These are phyloP conservation scores for Nigrospora sphaerica DNA, from an alignment of 2,329 filamentous ascomycete genomes.

Conservation along the genomic window DNA sequence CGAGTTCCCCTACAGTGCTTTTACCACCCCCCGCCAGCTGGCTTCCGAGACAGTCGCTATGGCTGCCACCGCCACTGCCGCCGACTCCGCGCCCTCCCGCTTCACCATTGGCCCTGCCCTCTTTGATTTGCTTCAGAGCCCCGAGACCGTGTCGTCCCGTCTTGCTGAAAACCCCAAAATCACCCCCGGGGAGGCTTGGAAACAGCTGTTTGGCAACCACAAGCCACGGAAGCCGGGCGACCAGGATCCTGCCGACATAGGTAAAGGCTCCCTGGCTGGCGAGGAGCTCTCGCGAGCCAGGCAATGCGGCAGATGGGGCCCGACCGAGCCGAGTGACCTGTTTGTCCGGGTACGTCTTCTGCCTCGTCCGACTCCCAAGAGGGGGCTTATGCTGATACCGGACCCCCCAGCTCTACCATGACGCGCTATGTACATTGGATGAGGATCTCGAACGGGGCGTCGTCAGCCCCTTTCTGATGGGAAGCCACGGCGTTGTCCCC, in stretches of 20 bases:
- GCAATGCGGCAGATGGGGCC: slow-evolving; percentile 62
- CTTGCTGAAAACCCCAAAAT: slow-evolving; percentile 45
- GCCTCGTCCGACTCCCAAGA: not conserved
- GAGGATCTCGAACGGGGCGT: slow-evolving; percentile 42
- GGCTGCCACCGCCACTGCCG: not conserved
- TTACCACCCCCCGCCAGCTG: slow-evolving; percentile 17
- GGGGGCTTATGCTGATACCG: too few species aligned
- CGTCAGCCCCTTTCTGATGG: slow-evolving; percentile 44
- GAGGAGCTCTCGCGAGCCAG: slow-evolving; percentile 46
- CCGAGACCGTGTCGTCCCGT: slow-evolving; percentile 49
- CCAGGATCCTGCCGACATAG: slow-evolving; percentile 9
- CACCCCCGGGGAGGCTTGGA: slow-evolving; percentile 46
- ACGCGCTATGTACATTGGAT: slow-evolving; percentile 51
- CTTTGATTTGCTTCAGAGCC: slow-evolving; percentile 42
- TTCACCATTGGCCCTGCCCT: slow-evolving; percentile 37
- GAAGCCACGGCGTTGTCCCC: slow-evolving; percentile 53
- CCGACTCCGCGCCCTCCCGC: not conserved
- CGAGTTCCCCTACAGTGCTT: slow-evolving; percentile 20
- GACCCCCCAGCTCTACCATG: slow-evolving; percentile 51
- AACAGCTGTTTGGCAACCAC: slow-evolving; percentile 42
- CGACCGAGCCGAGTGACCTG: slow-evolving; percentile 54
- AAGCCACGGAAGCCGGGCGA: not conserved
- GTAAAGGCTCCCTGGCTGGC: slow-evolving; percentile 11
- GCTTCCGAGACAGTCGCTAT: slow-evolving; percentile 3
- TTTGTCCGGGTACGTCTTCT: slow-evolving; percentile 48